These are phyloP conservation scores for Baorangia bicolor DNA, from an alignment of 768 basidiomycete species.

Conservation along the genomic window DNA sequence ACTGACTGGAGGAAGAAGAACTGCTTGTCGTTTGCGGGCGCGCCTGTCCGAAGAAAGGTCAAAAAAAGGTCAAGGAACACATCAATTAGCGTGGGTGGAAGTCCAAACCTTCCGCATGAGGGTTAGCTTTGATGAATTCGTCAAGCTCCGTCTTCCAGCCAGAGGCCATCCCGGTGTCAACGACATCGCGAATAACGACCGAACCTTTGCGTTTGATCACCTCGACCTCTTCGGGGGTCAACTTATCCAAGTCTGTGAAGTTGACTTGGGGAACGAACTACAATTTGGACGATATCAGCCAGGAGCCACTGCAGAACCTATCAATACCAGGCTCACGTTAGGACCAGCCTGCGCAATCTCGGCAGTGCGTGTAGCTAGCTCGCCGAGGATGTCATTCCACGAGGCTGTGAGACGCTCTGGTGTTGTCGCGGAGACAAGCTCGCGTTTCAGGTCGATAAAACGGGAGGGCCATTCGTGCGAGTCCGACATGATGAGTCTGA, in stretches of 20 bases:
- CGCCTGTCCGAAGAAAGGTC: constrained; percentile 34
- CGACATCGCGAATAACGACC: constrained; percentile 61
- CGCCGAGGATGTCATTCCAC: constrained; percentile 56
- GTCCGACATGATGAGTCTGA: constrained; percentile 11
- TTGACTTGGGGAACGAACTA: constrained; percentile 65
- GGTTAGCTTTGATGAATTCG: constrained; percentile 57
- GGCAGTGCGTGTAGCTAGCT: constrained; percentile 46
- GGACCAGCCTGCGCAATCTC: constrained; percentile 48
- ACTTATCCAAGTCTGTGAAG: constrained; percentile 49
- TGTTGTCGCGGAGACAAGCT: constrained; percentile 52
- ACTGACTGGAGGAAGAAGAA: constrained; percentile 73
- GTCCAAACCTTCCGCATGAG: constrained; percentile 48
- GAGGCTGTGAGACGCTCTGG: constrained; percentile 47
- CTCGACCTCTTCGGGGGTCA: constrained; percentile 46
- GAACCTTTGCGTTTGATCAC: constrained; percentile 55
- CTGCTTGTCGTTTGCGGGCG: constrained; percentile 60
- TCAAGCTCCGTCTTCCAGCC: constrained; percentile 58
- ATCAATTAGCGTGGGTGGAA: neutral
- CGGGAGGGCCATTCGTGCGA: constrained; percentile 33
- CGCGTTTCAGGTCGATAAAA: constrained; percentile 56
- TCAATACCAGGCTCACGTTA: constrained; percentile 37
- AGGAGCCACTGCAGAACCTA: neutral
- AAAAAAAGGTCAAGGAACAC: neutral
- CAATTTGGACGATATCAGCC: neutral
- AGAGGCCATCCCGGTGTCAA: constrained; percentile 53